Evolutionary conservation across 768 basidiomycete species (phyloP).

Genomic region (Mycena pura): DNA sequence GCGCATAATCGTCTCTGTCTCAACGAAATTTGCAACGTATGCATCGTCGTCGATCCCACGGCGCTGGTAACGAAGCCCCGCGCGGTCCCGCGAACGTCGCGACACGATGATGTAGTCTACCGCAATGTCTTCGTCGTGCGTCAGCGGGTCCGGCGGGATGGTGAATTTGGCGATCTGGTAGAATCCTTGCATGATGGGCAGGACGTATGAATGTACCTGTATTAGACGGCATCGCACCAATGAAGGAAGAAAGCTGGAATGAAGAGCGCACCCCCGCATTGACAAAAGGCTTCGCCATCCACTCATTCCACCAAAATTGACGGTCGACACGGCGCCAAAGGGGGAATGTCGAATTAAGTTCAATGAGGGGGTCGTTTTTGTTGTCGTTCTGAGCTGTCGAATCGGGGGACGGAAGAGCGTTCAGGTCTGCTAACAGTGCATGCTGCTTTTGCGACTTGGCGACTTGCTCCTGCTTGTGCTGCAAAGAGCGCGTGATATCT

Average conservation of each 20-base stretch:
- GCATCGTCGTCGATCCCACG: slow-evolving; percentile 94
- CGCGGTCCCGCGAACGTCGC: slow-evolving; percentile 85
- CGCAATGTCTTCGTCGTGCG: slow-evolving; percentile 51
- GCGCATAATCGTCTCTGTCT: slow-evolving; percentile 89
- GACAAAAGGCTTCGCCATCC: slow-evolving; percentile 81
- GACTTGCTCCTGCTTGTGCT: slow-evolving; percentile 76
- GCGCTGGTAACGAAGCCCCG: slow-evolving; percentile 93
- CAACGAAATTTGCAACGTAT: slow-evolving; percentile 94
- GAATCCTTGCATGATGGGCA: slow-evolving; percentile 94
- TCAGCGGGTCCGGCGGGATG: slow-evolving; percentile 57
- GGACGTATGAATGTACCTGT: slow-evolving; percentile 81
- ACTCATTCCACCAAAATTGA: slow-evolving; percentile 97
- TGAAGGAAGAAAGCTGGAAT: neutral
- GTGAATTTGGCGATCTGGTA: slow-evolving; percentile 78
- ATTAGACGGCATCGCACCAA: neutral
- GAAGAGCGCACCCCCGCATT: slow-evolving; percentile 76
- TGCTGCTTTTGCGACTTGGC: slow-evolving; percentile 64
- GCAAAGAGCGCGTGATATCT: slow-evolving; percentile 87
- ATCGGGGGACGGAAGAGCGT: slow-evolving; percentile 51
- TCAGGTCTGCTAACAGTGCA: slow-evolving; percentile 64
- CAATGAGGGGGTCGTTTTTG: slow-evolving; percentile 61
- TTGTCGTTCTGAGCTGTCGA: slow-evolving; percentile 29
- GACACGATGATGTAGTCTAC: slow-evolving; percentile 87
- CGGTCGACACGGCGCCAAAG: slow-evolving; percentile 91
- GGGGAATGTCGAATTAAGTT: slow-evolving; percentile 80